These are phyloP conservation scores for Cryptococcus sp. DNA, from an alignment of 1,284 basidiomycete species.

Conservation along the genomic window DNA sequence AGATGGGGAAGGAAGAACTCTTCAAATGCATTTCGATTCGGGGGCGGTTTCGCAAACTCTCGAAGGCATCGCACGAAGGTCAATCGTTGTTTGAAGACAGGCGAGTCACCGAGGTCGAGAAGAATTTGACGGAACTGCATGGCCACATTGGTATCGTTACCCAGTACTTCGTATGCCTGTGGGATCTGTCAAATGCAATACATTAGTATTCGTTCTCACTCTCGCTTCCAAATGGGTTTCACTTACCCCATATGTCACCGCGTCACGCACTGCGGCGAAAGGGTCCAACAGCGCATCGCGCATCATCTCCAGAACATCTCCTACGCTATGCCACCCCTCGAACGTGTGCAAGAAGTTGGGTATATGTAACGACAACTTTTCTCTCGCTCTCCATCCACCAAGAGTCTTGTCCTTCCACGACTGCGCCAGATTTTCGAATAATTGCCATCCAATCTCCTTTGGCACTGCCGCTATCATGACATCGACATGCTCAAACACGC, in stretches of 20 bases:
- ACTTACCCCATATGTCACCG: slow-evolving; percentile 68
- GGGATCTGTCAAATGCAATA: slow-evolving; percentile 56
- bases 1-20: slow-evolving; percentile 65
- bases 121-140: slow-evolving; percentile 59
- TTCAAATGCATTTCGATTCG: slow-evolving; percentile 56
- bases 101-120: slow-evolving; percentile 59
- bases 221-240: background rate
- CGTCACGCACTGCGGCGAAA: slow-evolving; percentile 80
- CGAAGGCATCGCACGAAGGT: slow-evolving; percentile 77
- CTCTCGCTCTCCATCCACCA: slow-evolving; percentile 80
- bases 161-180: slow-evolving; percentile 58
- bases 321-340: slow-evolving; percentile 41
- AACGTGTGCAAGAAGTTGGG: slow-evolving; percentile 56
- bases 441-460: slow-evolving; percentile 56
- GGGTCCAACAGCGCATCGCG: slow-evolving; percentile 70
- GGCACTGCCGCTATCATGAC: slow-evolving; percentile 64
- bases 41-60: slow-evolving; percentile 59
- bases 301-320: slow-evolving; percentile 58
- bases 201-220: too few relatives aligned
- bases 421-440: slow-evolving; percentile 61
- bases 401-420: slow-evolving; percentile 66
- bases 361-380: slow-evolving; percentile 65
- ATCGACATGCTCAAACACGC: slow-evolving; percentile 62
- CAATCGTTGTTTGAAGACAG: slow-evolving; percentile 68
- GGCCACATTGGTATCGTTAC: slow-evolving; percentile 50